phyloP scores from a whole-genome alignment of 192 early-diverging fungal species.

The Coemansia guatemalensis region DNA sequence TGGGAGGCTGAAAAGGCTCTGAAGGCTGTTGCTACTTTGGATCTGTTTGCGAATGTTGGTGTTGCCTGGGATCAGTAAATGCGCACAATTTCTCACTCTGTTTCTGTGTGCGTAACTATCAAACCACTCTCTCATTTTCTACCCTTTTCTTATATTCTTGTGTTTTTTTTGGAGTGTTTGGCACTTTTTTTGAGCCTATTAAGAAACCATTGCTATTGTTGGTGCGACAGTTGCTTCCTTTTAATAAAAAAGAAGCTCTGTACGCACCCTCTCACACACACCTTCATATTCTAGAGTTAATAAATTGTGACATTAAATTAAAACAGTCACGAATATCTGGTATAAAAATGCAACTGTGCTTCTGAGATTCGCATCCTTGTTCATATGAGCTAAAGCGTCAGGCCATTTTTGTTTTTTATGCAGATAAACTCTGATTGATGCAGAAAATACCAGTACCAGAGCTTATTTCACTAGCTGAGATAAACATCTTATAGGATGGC shows the following conservation, averaged over 20 bases:
- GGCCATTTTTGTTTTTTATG: background rate
- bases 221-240: background rate
- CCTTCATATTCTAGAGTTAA: background rate
- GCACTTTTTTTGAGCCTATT: background rate
- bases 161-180: background rate
- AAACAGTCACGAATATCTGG: background rate
- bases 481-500: background rate
- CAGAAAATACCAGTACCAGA: background rate
- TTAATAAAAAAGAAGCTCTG: background rate
- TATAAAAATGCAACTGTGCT: background rate
- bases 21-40: slow-evolving; percentile 24
- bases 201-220: background rate
- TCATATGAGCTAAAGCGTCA: background rate
- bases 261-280: background rate
- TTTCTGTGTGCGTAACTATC: background rate
- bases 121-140: slow-evolving; percentile 1
- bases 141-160: background rate
- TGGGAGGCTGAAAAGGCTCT: slow-evolving; percentile 49
- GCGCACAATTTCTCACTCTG: background rate
- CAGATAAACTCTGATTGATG: background rate
- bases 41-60: slow-evolving; percentile 25
- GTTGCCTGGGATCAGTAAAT: slow-evolving; percentile 36
- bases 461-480: background rate
- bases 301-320: background rate
- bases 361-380: background rate